Evolutionary conservation across 352 stramenopile species (phyloP).

Genomic region (Aphanomyces euteiches): DNA sequence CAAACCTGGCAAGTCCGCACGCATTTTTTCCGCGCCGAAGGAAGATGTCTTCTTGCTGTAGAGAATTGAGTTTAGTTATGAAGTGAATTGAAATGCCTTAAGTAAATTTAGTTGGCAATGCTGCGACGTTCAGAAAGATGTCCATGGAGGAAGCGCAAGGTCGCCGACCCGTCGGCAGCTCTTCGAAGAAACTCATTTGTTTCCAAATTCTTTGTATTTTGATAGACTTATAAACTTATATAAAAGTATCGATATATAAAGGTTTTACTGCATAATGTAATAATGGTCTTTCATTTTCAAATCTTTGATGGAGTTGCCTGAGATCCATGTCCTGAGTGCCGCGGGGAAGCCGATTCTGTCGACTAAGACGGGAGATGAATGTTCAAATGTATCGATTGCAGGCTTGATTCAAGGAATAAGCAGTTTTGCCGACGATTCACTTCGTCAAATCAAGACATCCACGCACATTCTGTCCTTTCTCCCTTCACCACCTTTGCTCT

Average conservation of each 20-base stretch:
- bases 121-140: too few species aligned
- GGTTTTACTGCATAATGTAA: too few species aligned
- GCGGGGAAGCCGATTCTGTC: constrained; percentile 23
- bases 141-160: too few species aligned
- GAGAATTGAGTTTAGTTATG: too few species aligned
- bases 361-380: neutral
- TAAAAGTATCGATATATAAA: too few species aligned
- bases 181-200: too few species aligned
- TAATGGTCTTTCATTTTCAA: too few species aligned
- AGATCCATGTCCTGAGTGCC: constrained; percentile 19
- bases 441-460: constrained; percentile 17
- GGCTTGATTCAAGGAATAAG: constrained; percentile 19
- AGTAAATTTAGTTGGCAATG: too few species aligned
- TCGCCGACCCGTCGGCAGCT: too few species aligned
- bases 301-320: neutral
- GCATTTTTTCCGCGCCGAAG: constrained; percentile 3
- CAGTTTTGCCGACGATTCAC: constrained; percentile 12
- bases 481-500: constrained; percentile 9
- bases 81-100: too few species aligned
- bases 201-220: too few species aligned
- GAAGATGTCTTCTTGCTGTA: constrained; percentile 23
- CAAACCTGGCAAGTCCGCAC: neutral
- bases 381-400: neutral
- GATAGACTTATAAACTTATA: too few species aligned
- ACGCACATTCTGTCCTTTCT: constrained; percentile 8